phyloP scores from a whole-genome alignment of 2,329 filamentous ascomycete genomes.

The Penicillium sp. region DNA sequence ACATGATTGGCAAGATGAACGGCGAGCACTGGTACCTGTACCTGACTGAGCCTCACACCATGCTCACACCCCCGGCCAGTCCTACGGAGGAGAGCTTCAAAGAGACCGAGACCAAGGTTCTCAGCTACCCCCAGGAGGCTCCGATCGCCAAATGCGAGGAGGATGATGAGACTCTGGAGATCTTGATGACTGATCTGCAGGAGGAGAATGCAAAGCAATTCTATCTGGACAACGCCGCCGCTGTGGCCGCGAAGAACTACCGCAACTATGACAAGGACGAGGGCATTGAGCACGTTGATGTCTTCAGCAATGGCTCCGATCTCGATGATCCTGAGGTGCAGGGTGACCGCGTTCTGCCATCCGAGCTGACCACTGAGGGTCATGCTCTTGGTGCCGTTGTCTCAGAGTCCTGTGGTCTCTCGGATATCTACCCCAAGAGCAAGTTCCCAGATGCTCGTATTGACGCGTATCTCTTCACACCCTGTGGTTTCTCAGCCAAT shows the following conservation, averaged over 20 bases:
- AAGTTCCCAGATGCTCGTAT: slow-evolving; percentile 91
- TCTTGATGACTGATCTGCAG: slow-evolving; percentile 69
- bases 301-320: slow-evolving; percentile 75
- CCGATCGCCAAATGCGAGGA: slow-evolving; percentile 34
- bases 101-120: slow-evolving; percentile 60
- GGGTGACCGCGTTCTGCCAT: slow-evolving; percentile 54
- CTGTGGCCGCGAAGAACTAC: slow-evolving; percentile 80
- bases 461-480: slow-evolving; percentile 94
- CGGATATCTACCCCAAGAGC: slow-evolving; percentile 81
- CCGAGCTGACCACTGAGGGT: slow-evolving; percentile 85
- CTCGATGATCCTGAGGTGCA: slow-evolving; percentile 60
- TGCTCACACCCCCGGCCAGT: slow-evolving; percentile 78
- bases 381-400: slow-evolving; percentile 92
- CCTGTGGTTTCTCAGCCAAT: slow-evolving; percentile 96
- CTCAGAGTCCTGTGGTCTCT: slow-evolving; percentile 83
- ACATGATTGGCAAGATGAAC: slow-evolving; percentile 99
- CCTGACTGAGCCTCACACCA: slow-evolving; percentile 80
- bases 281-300: slow-evolving; percentile 60
- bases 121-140: slow-evolving; percentile 52
- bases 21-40: slow-evolving; percentile 99
- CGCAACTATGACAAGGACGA: slow-evolving; percentile 68
- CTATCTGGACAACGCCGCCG: slow-evolving; percentile 79
- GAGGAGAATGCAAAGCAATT: slow-evolving; percentile 67
- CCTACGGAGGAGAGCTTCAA: slow-evolving; percentile 53
- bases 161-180: slow-evolving; percentile 57